phyloP scores from a whole-genome alignment of 345 rosid species.

The Syzygium grande region DNA sequence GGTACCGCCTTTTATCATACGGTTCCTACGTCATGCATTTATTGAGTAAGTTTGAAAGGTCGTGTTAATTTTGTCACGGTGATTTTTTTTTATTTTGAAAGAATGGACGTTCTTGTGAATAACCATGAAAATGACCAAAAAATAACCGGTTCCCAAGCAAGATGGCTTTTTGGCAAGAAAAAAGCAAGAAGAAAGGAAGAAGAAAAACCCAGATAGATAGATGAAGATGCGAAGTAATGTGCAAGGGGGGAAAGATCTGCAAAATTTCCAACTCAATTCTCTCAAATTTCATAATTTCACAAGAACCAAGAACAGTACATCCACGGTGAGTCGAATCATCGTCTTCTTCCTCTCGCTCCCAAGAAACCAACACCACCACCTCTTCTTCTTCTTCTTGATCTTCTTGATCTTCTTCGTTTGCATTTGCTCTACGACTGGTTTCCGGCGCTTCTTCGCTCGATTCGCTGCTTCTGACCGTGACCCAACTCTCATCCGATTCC shows the following conservation, averaged over 20 bases:
- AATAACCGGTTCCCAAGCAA: background rate
- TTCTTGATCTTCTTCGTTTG: background rate
- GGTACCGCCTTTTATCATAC: background rate
- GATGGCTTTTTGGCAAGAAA: background rate
- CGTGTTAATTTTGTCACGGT: background rate
- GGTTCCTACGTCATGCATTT: background rate
- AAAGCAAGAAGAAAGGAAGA: background rate
- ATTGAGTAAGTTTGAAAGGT: background rate
- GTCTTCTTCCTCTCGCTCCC: background rate
- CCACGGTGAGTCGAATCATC: background rate
- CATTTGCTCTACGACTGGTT: background rate
- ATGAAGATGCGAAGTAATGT: background rate
- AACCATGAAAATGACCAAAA: background rate
- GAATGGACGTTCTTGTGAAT: background rate
- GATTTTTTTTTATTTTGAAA: background rate
- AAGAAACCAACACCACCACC: background rate
- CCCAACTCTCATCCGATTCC: constrained; percentile 38
- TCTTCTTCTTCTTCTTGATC: background rate
- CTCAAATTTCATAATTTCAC: background rate
- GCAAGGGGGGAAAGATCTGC: background rate
- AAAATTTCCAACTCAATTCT: background rate
- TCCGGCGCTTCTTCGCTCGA: background rate
- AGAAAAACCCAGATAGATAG: background rate
- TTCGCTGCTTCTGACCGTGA: constrained; percentile 29
- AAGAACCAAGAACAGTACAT: background rate